A percentile compares a stretch with the other conserved stretches of the same genome.
Evolutionary conservation across 2,329 filamentous ascomycete species (phyloP).

Genomic region (Penicillium sp.): DNA sequence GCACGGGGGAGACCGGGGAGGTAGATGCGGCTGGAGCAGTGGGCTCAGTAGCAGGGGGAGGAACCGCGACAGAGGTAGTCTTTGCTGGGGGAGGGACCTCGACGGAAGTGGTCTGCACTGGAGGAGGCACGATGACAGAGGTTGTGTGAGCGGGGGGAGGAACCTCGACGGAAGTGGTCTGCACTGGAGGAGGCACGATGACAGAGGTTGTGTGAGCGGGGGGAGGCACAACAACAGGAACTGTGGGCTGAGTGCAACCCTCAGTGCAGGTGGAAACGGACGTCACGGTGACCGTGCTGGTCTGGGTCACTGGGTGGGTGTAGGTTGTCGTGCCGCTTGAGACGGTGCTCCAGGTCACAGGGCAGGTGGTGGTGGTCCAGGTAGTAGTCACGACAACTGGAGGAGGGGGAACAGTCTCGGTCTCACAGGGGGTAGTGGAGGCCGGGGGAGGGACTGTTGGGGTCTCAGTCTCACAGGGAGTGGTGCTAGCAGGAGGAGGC

Average conservation of each 20-base stretch:
- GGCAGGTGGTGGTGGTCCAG: slow-evolving; percentile 32
- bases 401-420: slow-evolving; percentile 6
- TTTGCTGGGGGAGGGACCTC: not conserved
- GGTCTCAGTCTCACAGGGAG: slow-evolving; percentile 5
- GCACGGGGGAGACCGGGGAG: not conserved
- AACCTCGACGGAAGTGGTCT: slow-evolving; percentile 1
- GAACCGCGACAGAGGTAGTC: slow-evolving; percentile 1
- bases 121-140: not conserved
- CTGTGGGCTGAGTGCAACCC: slow-evolving; percentile 13
- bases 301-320: slow-evolving; percentile 27
- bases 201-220: not conserved
- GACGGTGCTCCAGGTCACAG: slow-evolving; percentile 26
- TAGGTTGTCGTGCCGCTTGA: slow-evolving; percentile 22
- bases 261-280: slow-evolving; percentile 23
- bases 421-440: slow-evolving; percentile 4
- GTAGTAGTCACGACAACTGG: slow-evolving; percentile 22
- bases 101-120: not conserved
- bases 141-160: not conserved
- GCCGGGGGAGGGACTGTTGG: not conserved
- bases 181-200: not conserved
- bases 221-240: not conserved
- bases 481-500: slow-evolving; percentile 10
- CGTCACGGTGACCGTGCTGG: slow-evolving; percentile 25
- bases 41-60: not conserved
- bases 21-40: not conserved